These are phyloP conservation scores for Acrocalymma vagum DNA, from an alignment of 2,329 filamentous ascomycete genomes.

Conservation along the genomic window DNA sequence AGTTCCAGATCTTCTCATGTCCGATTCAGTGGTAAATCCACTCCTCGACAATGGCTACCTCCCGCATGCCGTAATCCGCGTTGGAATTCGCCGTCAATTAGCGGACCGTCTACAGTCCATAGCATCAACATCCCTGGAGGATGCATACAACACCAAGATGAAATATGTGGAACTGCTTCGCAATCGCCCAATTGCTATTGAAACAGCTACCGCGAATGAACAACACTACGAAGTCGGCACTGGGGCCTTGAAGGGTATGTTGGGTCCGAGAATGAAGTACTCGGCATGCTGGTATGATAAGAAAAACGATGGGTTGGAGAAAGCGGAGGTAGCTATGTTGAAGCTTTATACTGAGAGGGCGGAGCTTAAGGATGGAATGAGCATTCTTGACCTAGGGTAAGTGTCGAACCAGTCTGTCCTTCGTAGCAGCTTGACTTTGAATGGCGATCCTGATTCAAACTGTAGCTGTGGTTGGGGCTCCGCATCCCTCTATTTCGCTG, in stretches of 20 bases:
- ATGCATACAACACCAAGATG: slow-evolving; percentile 68
- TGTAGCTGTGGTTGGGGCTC: slow-evolving; percentile 74
- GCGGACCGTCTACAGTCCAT: slow-evolving; percentile 67
- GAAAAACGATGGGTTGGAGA: slow-evolving; percentile 61
- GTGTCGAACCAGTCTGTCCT: slow-evolving; percentile 22
- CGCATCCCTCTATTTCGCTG: slow-evolving; percentile 70
- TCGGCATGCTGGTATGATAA: slow-evolving; percentile 72
- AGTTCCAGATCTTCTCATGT: slow-evolving; percentile 32
- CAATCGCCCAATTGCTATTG: slow-evolving; percentile 71
- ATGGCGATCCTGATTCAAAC: slow-evolving; percentile 8
- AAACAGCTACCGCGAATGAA: slow-evolving; percentile 70
- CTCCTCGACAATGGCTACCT: slow-evolving; percentile 72
- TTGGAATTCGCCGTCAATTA: slow-evolving; percentile 73
- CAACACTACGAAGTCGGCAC: slow-evolving; percentile 80
- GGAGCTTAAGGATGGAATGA: slow-evolving; percentile 67
- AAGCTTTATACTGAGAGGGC: slow-evolving; percentile 69
- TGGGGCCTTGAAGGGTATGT: slow-evolving; percentile 66
- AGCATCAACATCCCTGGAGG: slow-evolving; percentile 60
- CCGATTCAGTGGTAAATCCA: slow-evolving; percentile 37
- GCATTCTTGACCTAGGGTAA: slow-evolving; percentile 69
- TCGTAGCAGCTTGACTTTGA: slow-evolving; percentile 7
- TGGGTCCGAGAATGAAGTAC: slow-evolving; percentile 78
- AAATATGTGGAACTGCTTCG: slow-evolving; percentile 68
- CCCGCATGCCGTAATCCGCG: slow-evolving; percentile 68
- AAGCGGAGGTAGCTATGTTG: slow-evolving; percentile 74